Conservation (phyloP, 2,329 filamentous ascomycete genomes). For the Allantophomopsis lycopodina region DNA sequence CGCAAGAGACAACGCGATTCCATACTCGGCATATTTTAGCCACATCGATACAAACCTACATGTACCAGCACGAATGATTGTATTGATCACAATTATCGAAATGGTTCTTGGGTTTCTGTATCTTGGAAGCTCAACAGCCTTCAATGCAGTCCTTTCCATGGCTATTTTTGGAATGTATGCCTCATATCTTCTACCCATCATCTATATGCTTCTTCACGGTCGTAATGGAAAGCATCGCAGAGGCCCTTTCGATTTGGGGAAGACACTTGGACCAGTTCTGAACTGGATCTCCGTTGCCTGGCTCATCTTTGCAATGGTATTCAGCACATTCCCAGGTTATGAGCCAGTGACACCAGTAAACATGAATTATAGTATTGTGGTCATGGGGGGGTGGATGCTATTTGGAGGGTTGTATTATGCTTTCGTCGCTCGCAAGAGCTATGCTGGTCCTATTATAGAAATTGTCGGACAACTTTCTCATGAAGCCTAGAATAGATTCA, state of each 20-base stretch:
- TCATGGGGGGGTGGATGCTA: slow-evolving; percentile 24
- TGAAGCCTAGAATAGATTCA: slow-evolving; percentile 1
- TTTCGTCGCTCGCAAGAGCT: slow-evolving; percentile 11
- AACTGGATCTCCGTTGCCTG: slow-evolving; percentile 29
- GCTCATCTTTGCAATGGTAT: slow-evolving; percentile 27
- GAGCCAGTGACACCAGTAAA: slow-evolving; percentile 25
- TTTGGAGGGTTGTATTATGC: slow-evolving; percentile 22
- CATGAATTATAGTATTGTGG: slow-evolving; percentile 32
- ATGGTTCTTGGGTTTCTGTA: slow-evolving; percentile 30
- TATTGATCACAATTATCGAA: slow-evolving; percentile 27
- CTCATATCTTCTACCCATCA: slow-evolving; percentile 26
- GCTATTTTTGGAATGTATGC: slow-evolving; percentile 27
- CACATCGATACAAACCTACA: slow-evolving; percentile 16
- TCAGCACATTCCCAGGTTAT: slow-evolving; percentile 28
- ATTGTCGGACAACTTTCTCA: not conserved
- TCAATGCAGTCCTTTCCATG: slow-evolving; percentile 30
- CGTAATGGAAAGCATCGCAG: slow-evolving; percentile 14
- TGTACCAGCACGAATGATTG: slow-evolving; percentile 23
- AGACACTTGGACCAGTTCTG: slow-evolving; percentile 16
- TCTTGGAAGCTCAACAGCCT: slow-evolving; percentile 29
- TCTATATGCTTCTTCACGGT: slow-evolving; percentile 22
- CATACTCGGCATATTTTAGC: slow-evolving; percentile 13
- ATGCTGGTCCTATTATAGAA: slow-evolving; percentile 11
- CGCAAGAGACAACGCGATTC: slow-evolving; percentile 25
- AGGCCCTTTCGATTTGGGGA: slow-evolving; percentile 18